phyloP scores from a whole-genome alignment of 169 alveolate species.

The Eimeria acervulina region DNA sequence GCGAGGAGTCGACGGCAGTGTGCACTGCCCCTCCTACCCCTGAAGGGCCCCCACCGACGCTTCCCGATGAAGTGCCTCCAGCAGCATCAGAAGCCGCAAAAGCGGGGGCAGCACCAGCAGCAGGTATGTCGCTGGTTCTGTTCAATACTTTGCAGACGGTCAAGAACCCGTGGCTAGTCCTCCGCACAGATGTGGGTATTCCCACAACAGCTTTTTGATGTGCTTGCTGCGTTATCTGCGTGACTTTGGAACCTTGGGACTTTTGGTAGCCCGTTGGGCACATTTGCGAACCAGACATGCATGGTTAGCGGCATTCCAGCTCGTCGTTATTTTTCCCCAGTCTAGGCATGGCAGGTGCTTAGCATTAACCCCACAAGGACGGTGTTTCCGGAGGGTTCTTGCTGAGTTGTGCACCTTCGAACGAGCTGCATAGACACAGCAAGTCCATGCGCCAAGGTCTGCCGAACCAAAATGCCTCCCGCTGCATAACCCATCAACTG shows the following conservation, averaged over 20 bases:
- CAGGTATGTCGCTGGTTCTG: constrained; percentile 79
- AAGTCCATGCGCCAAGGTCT: constrained; percentile 26
- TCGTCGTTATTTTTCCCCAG: constrained; percentile 8
- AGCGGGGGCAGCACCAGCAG: constrained; percentile 78
- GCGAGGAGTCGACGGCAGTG: constrained; percentile 59
- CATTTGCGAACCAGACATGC: not conserved
- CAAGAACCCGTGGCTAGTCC: constrained; percentile 50
- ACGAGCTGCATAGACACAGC: constrained; percentile 66
- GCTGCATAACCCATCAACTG: constrained; percentile 41
- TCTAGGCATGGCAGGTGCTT: constrained; percentile 36
- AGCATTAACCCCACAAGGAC: constrained; percentile 61
- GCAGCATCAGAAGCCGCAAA: constrained; percentile 63
- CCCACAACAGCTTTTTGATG: constrained; percentile 30
- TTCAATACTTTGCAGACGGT: constrained; percentile 20
- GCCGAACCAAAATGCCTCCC: constrained; percentile 50
- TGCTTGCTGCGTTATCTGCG: constrained; percentile 46
- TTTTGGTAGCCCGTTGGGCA: constrained; percentile 64
- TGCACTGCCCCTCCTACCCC: constrained; percentile 77
- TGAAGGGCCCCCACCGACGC: constrained; percentile 81
- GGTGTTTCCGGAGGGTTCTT: not conserved
- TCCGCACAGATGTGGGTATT: constrained; percentile 26
- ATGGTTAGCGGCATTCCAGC: constrained; percentile 11
- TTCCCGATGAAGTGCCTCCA: constrained; percentile 75
- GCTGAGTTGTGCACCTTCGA: constrained; percentile 63
- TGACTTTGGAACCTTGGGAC: constrained; percentile 5